Evolutionary conservation across 352 stramenopile genomes (phyloP), one percentile per base, ranked within the genome.

Genomic region (Pythium coloratum): DNA sequence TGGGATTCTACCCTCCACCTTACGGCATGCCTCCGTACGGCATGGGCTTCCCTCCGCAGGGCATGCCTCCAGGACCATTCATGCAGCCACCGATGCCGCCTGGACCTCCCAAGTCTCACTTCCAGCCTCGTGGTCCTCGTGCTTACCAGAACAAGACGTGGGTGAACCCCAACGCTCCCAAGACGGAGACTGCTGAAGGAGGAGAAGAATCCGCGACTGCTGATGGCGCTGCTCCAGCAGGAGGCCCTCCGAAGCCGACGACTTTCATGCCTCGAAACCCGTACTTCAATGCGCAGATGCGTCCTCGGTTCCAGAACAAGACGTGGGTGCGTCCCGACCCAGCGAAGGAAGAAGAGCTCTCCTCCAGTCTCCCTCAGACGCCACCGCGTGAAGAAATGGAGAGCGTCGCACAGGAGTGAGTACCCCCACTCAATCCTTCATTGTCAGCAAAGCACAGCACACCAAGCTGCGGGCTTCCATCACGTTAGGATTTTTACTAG

Each of bases 271-370:
- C 86, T 6, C 80, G 82, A 33, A 91, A 90, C 69, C 81, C 81
- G 53, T 91, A 81, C 75, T 89, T 75, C 72, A 69, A 76, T 30
- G 81, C 78, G 56, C 82, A 91, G 56, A 91, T 91, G 80, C 83
- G 87, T 2, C 87, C 87, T 16, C 81, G 82, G 14, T 95, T 95
- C 71, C 87, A 95, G 70, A 95, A 95, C 79, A 92, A 92, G 76
- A 94, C 85, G 8, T 95, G 87, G 87, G 85, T 95, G 49, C 82
- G 87, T 64, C 82, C 76, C 28, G 87, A 95, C 16, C 59, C 81
- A 42, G 77, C 72, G 0, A 84, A 92, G 64, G 85, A 93, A 40
- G 82, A 90, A 61, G 82, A 91, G 54, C 70, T 95, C 14, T 88
- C 78, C 50, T 81, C 81, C 9, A 94, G 79, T 66, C 72, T 95